Evolutionary conservation across 2,329 filamentous ascomycete genomes (phyloP), one percentile per base, ranked within the genome.

Genomic region (Aspergillus floridensis): DNA sequence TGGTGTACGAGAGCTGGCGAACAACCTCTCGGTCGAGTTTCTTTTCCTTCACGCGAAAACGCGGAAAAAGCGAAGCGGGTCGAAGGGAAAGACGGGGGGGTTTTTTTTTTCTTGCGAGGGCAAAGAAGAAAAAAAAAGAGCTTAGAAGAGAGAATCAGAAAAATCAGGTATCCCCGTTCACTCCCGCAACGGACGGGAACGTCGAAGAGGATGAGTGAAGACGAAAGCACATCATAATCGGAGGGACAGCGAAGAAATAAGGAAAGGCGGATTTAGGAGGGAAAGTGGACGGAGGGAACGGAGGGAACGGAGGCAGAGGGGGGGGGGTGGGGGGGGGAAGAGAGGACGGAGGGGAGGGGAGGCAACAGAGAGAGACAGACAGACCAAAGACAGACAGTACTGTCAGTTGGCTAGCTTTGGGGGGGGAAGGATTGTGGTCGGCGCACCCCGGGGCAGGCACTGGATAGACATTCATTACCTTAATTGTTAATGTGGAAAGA

Each of bases 131-230:
- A 56, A 60, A 59, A 49, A 61, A 59, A 35, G 49, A 19, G 16
- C 59, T 52, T 31, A 65, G 55, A 55, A 35, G 32, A 35, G 32
- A 16, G 32, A 35, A 35, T 12, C 32, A 35, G 14, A 10, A 35
- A 35, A 60, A 68, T 68, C 73, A 76, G 67, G 71, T 76, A 63
- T 74, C 69, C 71, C 72, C 73, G 70, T 77, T 79, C 74, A 80
- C 74, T 75, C 76, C 77, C 77, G 75, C 70, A 66, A 68, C 65
- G 71, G 74, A 77, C 74, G 76, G 76, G 75, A 72, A 71, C 70
- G 68, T 70, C 61, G 65, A 70, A 63, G 66, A 67, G 67, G 68
- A 67, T 53, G 60, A 65, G 66, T 64, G 63, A 65, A 65, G 72
- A 62, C 54, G 66, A 70, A 67, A 59, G 72, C 72, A 72, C 76